phyloP scores from a whole-genome alignment of 2,329 filamentous ascomycete species.

The Nannizzia gypsea region DNA sequence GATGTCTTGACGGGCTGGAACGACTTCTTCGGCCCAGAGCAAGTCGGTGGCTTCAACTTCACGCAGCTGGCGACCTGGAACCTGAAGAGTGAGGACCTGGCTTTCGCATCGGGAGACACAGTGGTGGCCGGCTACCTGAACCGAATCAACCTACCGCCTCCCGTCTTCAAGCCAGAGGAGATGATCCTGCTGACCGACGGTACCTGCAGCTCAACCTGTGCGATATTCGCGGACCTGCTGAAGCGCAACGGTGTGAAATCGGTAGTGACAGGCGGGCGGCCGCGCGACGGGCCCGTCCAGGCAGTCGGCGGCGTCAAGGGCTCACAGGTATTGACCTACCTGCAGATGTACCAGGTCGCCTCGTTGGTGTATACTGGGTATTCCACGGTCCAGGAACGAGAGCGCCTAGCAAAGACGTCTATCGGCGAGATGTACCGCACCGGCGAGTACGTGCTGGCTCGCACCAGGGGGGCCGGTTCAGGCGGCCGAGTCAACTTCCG shows the following conservation, averaged over 20 bases:
- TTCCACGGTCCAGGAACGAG: conserved; percentile 8
- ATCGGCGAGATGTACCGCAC: conserved; percentile 12
- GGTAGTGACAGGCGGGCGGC: conserved; percentile 49
- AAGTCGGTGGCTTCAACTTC: conserved; percentile 27
- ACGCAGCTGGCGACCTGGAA: conserved; percentile 22
- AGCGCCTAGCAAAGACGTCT: conserved; percentile 9
- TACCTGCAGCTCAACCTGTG: conserved; percentile 49
- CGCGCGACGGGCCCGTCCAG: conserved; percentile 46
- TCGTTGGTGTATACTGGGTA: neutral
- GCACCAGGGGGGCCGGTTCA: conserved; percentile 11
- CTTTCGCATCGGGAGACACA: conserved; percentile 16
- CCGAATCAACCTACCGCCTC: conserved; percentile 17
- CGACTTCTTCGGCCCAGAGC: conserved; percentile 16
- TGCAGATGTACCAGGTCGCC: conserved; percentile 15
- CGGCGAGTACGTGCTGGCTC: conserved; percentile 11
- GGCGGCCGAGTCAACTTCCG: conserved; percentile 34
- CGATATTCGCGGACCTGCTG: conserved; percentile 47
- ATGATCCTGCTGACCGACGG: conserved; percentile 42
- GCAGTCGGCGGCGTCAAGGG: conserved; percentile 56
- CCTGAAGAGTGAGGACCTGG: conserved; percentile 18
- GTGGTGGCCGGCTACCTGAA: conserved; percentile 24
- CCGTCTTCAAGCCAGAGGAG: conserved; percentile 24
- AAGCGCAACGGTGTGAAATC: conserved; percentile 44
- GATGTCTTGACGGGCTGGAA: conserved; percentile 32
- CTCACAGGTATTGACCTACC: conserved; percentile 20